Conservation (phyloP, 106 monocot species). For the Dendrobium chrysotoxum region DNA sequence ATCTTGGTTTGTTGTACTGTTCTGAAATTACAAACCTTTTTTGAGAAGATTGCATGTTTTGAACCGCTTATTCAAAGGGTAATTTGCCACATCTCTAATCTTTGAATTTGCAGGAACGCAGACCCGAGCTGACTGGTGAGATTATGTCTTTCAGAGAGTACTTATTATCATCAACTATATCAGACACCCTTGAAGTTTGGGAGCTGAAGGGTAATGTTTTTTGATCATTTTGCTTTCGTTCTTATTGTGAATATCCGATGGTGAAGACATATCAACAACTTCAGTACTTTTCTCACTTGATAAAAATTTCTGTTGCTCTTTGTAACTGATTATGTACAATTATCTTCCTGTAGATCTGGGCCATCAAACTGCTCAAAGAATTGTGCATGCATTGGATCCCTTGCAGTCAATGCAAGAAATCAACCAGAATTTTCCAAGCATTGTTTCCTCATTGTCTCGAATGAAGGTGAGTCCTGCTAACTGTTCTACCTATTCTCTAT, state of each 20-base stretch:
- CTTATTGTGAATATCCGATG: not conserved
- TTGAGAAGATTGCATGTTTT: not conserved
- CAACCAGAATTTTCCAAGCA: constrained; percentile 89
- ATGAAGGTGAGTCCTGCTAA: constrained; percentile 53
- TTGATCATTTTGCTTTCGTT: not conserved
- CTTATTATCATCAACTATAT: constrained; percentile 77
- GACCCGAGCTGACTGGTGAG: constrained; percentile 73
- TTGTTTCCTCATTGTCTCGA: constrained; percentile 92
- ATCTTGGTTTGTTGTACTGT: constrained; percentile 56
- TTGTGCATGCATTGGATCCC: constrained; percentile 90
- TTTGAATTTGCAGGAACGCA: constrained; percentile 61
- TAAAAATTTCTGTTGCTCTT: not conserved
- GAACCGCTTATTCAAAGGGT: not conserved
- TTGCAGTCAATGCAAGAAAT: constrained; percentile 96
- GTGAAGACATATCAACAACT: not conserved
- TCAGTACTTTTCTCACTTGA: not conserved
- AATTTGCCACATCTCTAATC: not conserved
- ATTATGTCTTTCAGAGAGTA: constrained; percentile 85
- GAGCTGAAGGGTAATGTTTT: constrained; percentile 75
- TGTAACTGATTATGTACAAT: not conserved
- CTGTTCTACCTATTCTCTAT: not conserved
- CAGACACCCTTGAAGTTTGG: constrained; percentile 95
- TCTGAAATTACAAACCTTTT: not conserved
- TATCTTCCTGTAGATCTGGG: constrained; percentile 62
- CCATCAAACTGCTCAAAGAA: constrained; percentile 89